A percentile compares a stretch with the other conserved stretches of the same genome.
Conservation (phyloP, 495 filamentous ascomycete species). For the Tetracladium setigerum region DNA sequence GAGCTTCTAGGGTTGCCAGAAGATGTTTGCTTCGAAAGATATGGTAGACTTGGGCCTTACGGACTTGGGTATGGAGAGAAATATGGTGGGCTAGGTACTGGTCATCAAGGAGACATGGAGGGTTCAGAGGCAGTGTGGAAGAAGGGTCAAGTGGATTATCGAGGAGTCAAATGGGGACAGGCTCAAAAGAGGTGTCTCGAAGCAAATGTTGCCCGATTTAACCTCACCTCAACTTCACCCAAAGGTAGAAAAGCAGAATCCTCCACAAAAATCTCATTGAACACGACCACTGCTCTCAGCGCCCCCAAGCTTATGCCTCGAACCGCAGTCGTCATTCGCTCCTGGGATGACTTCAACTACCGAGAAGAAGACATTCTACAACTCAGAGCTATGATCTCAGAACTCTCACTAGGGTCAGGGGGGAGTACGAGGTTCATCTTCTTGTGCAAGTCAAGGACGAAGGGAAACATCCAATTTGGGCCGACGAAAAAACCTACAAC, state of each 20-base stretch:
- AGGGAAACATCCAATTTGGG: slow-evolving; percentile 50
- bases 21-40: slow-evolving; percentile 91
- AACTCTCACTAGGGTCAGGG: slow-evolving; percentile 67
- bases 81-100: slow-evolving; percentile 72
- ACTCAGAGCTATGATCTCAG: slow-evolving; percentile 66
- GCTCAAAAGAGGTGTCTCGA: slow-evolving; percentile 62
- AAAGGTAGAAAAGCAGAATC: background rate
- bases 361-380: slow-evolving; percentile 61
- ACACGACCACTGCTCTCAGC: slow-evolving; percentile 11
- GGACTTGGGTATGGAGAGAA: slow-evolving; percentile 74
- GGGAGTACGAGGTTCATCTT: slow-evolving; percentile 74
- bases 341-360: slow-evolving; percentile 66
- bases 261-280: slow-evolving; percentile 2
- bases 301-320: slow-evolving; percentile 37
- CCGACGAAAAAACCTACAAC: slow-evolving; percentile 49
- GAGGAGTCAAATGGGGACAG: slow-evolving; percentile 64
- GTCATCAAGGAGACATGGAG: slow-evolving; percentile 70
- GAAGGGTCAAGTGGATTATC: slow-evolving; percentile 65
- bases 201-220: slow-evolving; percentile 65
- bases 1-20: slow-evolving; percentile 70
- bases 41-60: slow-evolving; percentile 81
- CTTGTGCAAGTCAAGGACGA: slow-evolving; percentile 72
- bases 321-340: slow-evolving; percentile 67
- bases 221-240: background rate
- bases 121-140: slow-evolving; percentile 70